Evolutionary conservation across 352 stramenopile genomes (phyloP).

Genomic region (Proteromonas lacertae): DNA sequence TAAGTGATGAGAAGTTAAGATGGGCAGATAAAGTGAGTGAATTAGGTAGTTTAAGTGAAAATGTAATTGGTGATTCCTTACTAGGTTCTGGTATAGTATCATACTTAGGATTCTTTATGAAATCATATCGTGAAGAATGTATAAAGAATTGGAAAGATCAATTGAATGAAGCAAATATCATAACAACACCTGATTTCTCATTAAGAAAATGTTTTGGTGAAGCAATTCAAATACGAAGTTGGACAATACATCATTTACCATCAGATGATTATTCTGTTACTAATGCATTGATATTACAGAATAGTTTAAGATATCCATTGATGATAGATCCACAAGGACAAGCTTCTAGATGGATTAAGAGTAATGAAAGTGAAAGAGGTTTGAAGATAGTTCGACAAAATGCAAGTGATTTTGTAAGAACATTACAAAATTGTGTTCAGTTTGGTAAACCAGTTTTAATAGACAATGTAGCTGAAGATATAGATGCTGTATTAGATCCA

Average conservation of each 20-base stretch:
- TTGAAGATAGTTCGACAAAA: constrained; percentile 68
- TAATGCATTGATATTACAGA: constrained; percentile 63
- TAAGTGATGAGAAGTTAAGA: constrained; percentile 55
- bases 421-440: constrained; percentile 68
- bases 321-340: constrained; percentile 80
- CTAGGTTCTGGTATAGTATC: constrained; percentile 58
- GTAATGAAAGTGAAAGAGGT: constrained; percentile 47
- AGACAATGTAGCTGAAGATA: constrained; percentile 57
- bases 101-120: constrained; percentile 62
- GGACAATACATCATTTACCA: constrained; percentile 65
- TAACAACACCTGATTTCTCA: constrained; percentile 34
- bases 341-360: constrained; percentile 67
- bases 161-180: constrained; percentile 17
- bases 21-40: constrained; percentile 52
- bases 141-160: constrained; percentile 30
- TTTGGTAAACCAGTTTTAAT: constrained; percentile 57
- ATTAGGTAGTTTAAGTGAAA: constrained; percentile 27
- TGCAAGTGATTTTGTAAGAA: constrained; percentile 54
- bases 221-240: constrained; percentile 50
- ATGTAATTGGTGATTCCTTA: constrained; percentile 60
- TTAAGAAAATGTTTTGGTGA: constrained; percentile 49
- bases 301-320: constrained; percentile 55
- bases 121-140: constrained; percentile 44
- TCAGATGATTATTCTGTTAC: constrained; percentile 74
- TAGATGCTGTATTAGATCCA: constrained; percentile 66